Evolutionary conservation across 371 early-diverging fungal genomes (phyloP), one percentile per base, ranked within the genome.

Genomic region (Saksenaea oblongispora): DNA sequence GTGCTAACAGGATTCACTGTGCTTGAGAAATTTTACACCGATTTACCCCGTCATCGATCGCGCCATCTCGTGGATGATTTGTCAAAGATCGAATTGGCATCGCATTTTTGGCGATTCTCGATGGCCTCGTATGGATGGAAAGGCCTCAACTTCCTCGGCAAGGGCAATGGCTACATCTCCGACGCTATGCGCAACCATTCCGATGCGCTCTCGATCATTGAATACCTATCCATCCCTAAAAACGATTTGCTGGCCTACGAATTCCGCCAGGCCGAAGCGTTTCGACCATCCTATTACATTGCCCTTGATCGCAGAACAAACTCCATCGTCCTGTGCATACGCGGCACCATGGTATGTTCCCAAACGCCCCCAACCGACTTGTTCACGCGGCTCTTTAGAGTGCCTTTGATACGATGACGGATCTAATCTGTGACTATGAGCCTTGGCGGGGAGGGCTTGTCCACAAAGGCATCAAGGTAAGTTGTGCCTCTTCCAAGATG

Each of bases 361-460:
- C n/a, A n/a, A n/a, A n/a, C n/a, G n/a, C n/a, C n/a, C n/a, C n/a
- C n/a, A n/a, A 14, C 3, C 17, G 1, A 44, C 18, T 1, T 18
- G 37, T 18, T 28, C 5, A 42, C 27, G 22, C 3, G n/a, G 3
- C 3, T 47, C 18, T 47, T 17, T 69, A 88, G 89, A 93, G 90
- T 44, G 79, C 86, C 0, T 84, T 86, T 65, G 94, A 94, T 67
- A 86, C 91, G 0, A 70, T 94, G 63, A 93, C 95, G 0, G 95
- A 94, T 66, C 66, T 94, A 18, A 86, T 89, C 0, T 93, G 93
- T 59, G 92, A 93, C 64, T 94, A 93, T 63, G 83, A 87, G 51
- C 88, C 84, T 34, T 93, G 94, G 93, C 87, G 88, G 56, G 93
- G 91, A 11, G 93, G 93, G 0, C 70, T 93, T 11, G 89, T 92